Evolutionary conservation across 2,329 filamentous ascomycete species (phyloP).

Genomic region (Helotiales sp.): DNA sequence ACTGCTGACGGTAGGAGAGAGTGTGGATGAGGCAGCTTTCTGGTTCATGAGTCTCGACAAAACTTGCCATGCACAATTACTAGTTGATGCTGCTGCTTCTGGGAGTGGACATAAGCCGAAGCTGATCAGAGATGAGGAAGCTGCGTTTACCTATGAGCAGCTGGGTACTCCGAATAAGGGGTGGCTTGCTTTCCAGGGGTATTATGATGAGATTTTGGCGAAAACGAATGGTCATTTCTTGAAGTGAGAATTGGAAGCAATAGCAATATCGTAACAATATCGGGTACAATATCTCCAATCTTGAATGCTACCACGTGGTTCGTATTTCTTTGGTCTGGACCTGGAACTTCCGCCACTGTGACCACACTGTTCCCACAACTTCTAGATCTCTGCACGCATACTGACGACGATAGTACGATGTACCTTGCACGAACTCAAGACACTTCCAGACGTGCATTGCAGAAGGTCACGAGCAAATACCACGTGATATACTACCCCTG

Average conservation of each 20-base stretch:
- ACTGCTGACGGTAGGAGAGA: slow-evolving; percentile 45
- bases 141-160: slow-evolving; percentile 63
- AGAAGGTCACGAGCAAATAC: no score
- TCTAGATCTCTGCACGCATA: background rate
- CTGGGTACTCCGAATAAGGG: slow-evolving; percentile 57
- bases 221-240: slow-evolving; percentile 51
- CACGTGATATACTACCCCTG: background rate
- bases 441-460: background rate
- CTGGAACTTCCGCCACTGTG: no score
- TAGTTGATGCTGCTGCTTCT: slow-evolving; percentile 59
- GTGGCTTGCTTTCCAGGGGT: slow-evolving; percentile 53
- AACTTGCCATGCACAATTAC: slow-evolving; percentile 47
- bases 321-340: no score
- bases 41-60: slow-evolving; percentile 53
- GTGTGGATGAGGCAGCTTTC: slow-evolving; percentile 51
- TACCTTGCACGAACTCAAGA: background rate
- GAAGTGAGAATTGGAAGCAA: slow-evolving; percentile 22
- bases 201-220: slow-evolving; percentile 53
- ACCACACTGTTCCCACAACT: no score
- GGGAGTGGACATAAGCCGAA: slow-evolving; percentile 60
- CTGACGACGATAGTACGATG: background rate
- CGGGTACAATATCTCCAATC: background rate
- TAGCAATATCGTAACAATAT: background rate
- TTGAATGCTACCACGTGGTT: background rate
- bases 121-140: slow-evolving; percentile 64